These are phyloP conservation scores for Penicillium tannophilum DNA, from an alignment of 495 filamentous ascomycete genomes.

Conservation along the genomic window DNA sequence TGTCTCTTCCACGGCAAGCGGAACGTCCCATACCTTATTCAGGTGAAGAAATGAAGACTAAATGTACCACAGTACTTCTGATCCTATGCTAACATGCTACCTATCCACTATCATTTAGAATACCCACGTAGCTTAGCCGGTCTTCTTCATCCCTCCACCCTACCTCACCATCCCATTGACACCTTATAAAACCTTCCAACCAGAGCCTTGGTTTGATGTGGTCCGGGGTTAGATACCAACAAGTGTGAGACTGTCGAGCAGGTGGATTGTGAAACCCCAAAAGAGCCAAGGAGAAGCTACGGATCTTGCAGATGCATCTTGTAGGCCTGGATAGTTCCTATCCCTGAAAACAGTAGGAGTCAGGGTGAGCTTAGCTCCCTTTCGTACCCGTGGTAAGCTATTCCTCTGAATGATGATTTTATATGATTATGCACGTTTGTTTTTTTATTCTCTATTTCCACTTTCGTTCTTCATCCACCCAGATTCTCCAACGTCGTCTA, in stretches of 20 bases:
- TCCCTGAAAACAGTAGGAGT: constrained; percentile 2
- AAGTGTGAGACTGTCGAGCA: constrained; percentile 19
- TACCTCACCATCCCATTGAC: not conserved
- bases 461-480: not conserved
- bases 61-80: not conserved
- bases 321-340: constrained; percentile 6
- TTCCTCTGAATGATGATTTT: not conserved
- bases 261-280: constrained; percentile 25
- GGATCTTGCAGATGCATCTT: constrained; percentile 15
- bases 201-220: constrained; percentile 13
- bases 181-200: not conserved
- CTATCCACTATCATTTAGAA: not conserved
- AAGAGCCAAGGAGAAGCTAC: constrained; percentile 1
- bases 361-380: not conserved
- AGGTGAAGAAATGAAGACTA: not conserved
- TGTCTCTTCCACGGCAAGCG: constrained; percentile 10
- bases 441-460: not conserved
- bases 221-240: constrained; percentile 26
- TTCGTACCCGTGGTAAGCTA: not conserved
- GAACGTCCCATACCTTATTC: not conserved
- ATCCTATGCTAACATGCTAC: not conserved
- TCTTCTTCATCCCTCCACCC: not conserved
- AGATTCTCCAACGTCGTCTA: constrained; percentile 11
- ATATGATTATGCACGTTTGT: not conserved
- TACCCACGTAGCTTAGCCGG: not conserved